Evolutionary conservation across 352 stramenopile species (phyloP), one percentile per base, ranked within the genome.

Genomic region (Pythium brassicae): DNA sequence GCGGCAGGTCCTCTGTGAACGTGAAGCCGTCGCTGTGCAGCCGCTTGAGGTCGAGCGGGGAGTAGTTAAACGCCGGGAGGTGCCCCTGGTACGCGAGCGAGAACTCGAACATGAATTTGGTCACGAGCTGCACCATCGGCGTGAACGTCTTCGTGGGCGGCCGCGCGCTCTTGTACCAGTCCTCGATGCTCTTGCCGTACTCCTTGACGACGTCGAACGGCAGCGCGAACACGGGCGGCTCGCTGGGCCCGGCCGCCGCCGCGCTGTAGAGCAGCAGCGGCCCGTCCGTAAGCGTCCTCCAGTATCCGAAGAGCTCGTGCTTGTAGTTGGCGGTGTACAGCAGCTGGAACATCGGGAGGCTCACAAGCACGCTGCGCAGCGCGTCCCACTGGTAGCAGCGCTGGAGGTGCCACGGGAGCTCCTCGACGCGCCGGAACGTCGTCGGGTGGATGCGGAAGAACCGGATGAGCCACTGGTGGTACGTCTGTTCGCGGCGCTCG

Each of bases 321-420:
- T 90, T 96, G 63, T 95, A 88, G 48, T 95, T 89, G 14, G 75
- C 81, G 8, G 87, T 94, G 69, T 94, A 97, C 57, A 96, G 76
- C 35, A 96, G 72, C 67, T 97, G 86, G 63, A 98, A 97, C 63
- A 94, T 97, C 15, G 82, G 72, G 14, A 98, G 55, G 55, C 96
- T 90, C 12, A 95, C 85, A 19, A 98, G 67, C 17, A 93, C 76
- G 49, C 86, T 82, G 25, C 90, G 90, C 46, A 98, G 74, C 2
- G 83, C 66, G 43, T 86, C 72, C 88, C 88, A 97, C 25, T 89
- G 82, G 50, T 85, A 88, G 50, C 89, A 97, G 15, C 91, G 87
- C 50, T 92, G 87, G 19, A 97, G 72, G 55, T 97, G 93, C 91
- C 92, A 97, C 15, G 91, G 92, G 1, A 98, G 61, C 63, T 98